Percentiles rank a stretch among this genome's conserved stretches.
phyloP scores from a whole-genome alignment of 805 yeast species.

The Starmerella etchellsii region DNA sequence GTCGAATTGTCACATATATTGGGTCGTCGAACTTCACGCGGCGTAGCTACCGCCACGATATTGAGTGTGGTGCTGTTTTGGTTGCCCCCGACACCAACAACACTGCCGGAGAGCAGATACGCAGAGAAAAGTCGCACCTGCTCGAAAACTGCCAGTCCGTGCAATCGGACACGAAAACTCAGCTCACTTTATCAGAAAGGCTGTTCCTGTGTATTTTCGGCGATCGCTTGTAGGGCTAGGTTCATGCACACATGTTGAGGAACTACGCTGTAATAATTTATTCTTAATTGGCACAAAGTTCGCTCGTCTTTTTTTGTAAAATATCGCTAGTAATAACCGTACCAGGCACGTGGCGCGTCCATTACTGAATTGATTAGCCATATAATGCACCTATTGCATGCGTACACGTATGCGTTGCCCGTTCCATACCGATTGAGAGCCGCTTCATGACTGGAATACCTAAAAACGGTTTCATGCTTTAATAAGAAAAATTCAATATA shows the following conservation, averaged over 20 bases:
- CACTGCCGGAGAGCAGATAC: not conserved
- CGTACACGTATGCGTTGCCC: too few species aligned
- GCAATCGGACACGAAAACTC: not conserved
- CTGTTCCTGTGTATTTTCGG: conserved; percentile 6
- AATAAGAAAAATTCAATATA: too few species aligned
- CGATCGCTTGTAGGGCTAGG: conserved; percentile 18
- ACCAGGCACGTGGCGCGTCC: too few species aligned
- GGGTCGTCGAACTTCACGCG: conserved; percentile 92
- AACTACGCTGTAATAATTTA: too few species aligned
- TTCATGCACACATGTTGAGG: conserved; percentile 7
- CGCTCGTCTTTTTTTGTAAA: too few species aligned
- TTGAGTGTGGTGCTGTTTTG: conserved; percentile 76
- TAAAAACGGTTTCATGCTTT: too few species aligned
- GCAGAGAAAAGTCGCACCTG: conserved; percentile 4
- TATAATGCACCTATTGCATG: too few species aligned
- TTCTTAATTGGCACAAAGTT: too few species aligned
- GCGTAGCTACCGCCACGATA: conserved; percentile 74
- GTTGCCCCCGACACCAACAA: conserved; percentile 34
- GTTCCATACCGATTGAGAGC: too few species aligned
- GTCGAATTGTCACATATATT: conserved; percentile 55
- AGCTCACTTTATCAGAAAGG: conserved; percentile 1
- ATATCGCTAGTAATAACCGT: too few species aligned
- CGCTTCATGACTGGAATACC: too few species aligned
- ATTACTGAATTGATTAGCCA: too few species aligned
- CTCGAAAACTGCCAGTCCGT: conserved; percentile 2